These are phyloP conservation scores for Kodamaea suecica DNA, from an alignment of 1,139 yeast species.

Conservation along the genomic window DNA sequence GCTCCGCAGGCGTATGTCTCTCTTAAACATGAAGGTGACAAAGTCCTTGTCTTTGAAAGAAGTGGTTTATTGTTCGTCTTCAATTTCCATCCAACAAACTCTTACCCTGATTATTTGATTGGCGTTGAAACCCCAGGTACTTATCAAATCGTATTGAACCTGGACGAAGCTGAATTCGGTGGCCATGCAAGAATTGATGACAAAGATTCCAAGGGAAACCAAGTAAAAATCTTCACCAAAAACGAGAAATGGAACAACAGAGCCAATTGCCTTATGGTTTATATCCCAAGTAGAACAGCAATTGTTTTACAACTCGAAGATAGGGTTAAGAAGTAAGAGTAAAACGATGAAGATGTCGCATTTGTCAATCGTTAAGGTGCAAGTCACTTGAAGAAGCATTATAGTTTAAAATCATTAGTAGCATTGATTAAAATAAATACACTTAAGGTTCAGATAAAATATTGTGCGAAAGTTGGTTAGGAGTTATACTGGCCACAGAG, in stretches of 20 bases:
- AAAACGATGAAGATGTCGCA: background rate
- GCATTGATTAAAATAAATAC: too few species aligned
- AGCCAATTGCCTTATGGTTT: constrained; percentile 71
- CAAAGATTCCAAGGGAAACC: constrained; percentile 34
- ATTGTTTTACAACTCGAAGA: constrained; percentile 46
- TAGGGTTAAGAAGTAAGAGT: constrained; percentile 6
- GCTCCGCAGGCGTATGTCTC: constrained; percentile 84
- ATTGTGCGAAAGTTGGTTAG: too few species aligned
- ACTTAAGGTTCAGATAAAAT: too few species aligned
- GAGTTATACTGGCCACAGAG: too few species aligned
- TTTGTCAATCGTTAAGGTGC: background rate
- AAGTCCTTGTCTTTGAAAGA: constrained; percentile 84
- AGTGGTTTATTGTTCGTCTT: constrained; percentile 80
- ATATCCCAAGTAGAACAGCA: constrained; percentile 81
- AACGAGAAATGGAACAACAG: constrained; percentile 80
- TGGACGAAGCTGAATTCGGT: constrained; percentile 71
- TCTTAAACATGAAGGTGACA: constrained; percentile 82
- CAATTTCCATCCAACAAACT: constrained; percentile 83
- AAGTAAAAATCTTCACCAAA: constrained; percentile 59
- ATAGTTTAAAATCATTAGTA: background rate
- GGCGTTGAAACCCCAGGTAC: constrained; percentile 82
- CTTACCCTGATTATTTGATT: constrained; percentile 81
- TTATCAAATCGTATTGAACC: constrained; percentile 69
- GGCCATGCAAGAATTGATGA: constrained; percentile 78
- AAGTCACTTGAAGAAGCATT: background rate